Conservation (phyloP, 176 grass and related monocot species). For the bread wheat (Triticum aestivum) region IWGSC_CS_RefSeq_v2.1 NC_057799.1:483824164-483824663, state of each 20-base stretch:
- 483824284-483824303: slow-evolving; percentile 74
- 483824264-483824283: slow-evolving; percentile 51
- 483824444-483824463: slow-evolving; percentile 91
- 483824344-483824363: slow-evolving; percentile 66
- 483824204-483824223: slow-evolving; percentile 46
- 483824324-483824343: slow-evolving; percentile 49
- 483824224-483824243: slow-evolving; percentile 65
- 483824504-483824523: slow-evolving; percentile 48
- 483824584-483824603: neutral
- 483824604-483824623: slow-evolving; percentile 19
- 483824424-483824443: slow-evolving; percentile 89
- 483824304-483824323: slow-evolving; percentile 68
- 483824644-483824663: slow-evolving; percentile 61
- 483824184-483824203: slow-evolving; percentile 72
- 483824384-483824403: slow-evolving; percentile 88
- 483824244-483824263: slow-evolving; percentile 77
- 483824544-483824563: neutral
- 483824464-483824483: slow-evolving; percentile 77
- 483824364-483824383: slow-evolving; percentile 63
- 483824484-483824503: slow-evolving; percentile 53
- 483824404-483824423: slow-evolving; percentile 77
- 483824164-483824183: neutral
- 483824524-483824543: neutral
- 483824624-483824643: slow-evolving; percentile 64
- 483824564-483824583: neutral